These are phyloP conservation scores for Mycena epipterygia DNA, from an alignment of 768 basidiomycete genomes.

Conservation along the genomic window DNA sequence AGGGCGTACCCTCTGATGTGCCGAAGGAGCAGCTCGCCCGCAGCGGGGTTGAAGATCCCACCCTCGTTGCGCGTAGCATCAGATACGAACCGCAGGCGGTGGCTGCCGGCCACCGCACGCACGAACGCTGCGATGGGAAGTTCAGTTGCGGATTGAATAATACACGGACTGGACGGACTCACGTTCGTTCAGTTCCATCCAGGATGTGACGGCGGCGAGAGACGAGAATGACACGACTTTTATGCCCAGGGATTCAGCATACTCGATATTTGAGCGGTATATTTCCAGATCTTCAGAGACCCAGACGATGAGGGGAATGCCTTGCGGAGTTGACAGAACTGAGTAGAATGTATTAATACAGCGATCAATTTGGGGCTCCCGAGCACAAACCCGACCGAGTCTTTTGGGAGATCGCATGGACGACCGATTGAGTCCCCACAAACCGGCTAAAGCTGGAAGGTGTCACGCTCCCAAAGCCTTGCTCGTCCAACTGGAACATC, in stretches of 20 bases:
- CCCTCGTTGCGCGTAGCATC: constrained; percentile 21
- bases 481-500: constrained; percentile 22
- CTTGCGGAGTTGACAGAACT: neutral
- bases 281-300: constrained; percentile 5
- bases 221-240: constrained; percentile 12
- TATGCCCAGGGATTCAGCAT: constrained; percentile 16
- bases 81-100: constrained; percentile 24
- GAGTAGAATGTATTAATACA: neutral
- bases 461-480: constrained; percentile 21
- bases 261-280: neutral
- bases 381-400: neutral
- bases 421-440: constrained; percentile 12
- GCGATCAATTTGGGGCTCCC: too few species aligned
- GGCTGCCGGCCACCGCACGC: neutral
- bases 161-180: neutral
- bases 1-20: constrained; percentile 11
- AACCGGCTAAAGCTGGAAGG: constrained; percentile 22
- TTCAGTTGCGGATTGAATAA: neutral
- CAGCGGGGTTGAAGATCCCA: constrained; percentile 18
- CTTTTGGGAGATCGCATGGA: neutral
- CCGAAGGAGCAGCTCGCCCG: constrained; percentile 23
- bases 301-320: constrained; percentile 19
- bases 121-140: neutral
- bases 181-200: constrained; percentile 23
- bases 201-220: constrained; percentile 17